Base-by-base conservation (phyloP, 306 rosid genomes). In the Mimosa bimucronata region DNA sequence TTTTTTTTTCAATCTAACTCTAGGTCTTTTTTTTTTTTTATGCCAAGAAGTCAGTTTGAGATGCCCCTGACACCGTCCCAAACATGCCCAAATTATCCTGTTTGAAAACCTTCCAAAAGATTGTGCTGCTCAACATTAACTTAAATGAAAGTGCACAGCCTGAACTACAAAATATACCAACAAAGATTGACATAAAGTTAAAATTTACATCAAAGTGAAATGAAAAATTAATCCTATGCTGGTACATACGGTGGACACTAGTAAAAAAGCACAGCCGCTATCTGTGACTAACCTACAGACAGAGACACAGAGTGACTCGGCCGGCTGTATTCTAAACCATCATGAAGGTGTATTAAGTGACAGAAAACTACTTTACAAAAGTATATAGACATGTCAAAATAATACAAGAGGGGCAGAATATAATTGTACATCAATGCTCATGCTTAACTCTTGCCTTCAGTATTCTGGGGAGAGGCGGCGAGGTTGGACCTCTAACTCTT, bases 391-490 rank as follows among this genome's bases (percentile, higher is more conserved):
- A 86, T 74, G 88, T 73, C 37, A 80, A 79, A 82, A 68, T 77
- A 80, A 55, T 80, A 85, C 66, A 69, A 44, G 85, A 77, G 48
- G 41, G 40, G 71, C 10, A 44, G 66, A 81, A 34, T 76, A 44
- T 72, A 28, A 31, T 76, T 74, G 69, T 58, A 45, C 37, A 80
- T 82, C 74, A 88, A 74, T 89, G 93, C 84, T 95, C 98, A 66
- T 95, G 94, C 88, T 95, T 95, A 75, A 90, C 89, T 6, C 98
- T 94, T 37, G 97, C 95, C 85, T 95, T 95, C 75, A 95, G 83
- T 78, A 95, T 95, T 81, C 98, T 97, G 0, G 98, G 98, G 46
- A 92, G 89, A 69, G 98, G 98, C 6, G 97, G 97, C 18, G 97
- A 92, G 72, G 91, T 82, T 44, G 98, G 97, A 81, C 84, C 84